These are phyloP conservation scores for Magnusiomyces starmeri DNA, from an alignment of 1,139 yeast species.

Conservation along the genomic window DNA sequence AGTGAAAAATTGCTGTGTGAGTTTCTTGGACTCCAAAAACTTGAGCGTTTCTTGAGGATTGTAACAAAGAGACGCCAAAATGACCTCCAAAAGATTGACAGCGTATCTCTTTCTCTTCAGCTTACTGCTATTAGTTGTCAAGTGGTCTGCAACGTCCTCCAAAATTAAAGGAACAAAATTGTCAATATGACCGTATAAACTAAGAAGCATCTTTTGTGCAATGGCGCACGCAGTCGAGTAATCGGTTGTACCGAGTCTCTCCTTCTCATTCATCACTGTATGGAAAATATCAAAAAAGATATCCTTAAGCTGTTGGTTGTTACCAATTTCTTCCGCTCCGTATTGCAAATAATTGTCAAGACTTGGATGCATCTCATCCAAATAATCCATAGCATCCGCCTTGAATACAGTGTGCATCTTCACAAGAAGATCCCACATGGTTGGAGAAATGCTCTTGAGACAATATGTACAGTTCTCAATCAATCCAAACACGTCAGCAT, in stretches of 20 bases:
- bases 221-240: slow-evolving; percentile 46
- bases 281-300: slow-evolving; percentile 34
- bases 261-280: slow-evolving; percentile 31
- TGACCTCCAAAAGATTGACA: slow-evolving; percentile 56
- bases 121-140: slow-evolving; percentile 22
- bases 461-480: slow-evolving; percentile 81
- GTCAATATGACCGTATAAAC: slow-evolving; percentile 37
- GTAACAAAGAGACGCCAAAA: slow-evolving; percentile 58
- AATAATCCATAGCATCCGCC: slow-evolving; percentile 48
- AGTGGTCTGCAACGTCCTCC: slow-evolving; percentile 28
- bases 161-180: slow-evolving; percentile 40
- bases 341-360: slow-evolving; percentile 71
- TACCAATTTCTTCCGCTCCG: slow-evolving; percentile 49
- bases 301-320: slow-evolving; percentile 29
- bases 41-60: slow-evolving; percentile 50
- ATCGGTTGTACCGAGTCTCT: slow-evolving; percentile 43
- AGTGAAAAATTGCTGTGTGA: slow-evolving; percentile 48
- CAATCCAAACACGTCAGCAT: slow-evolving; percentile 74
- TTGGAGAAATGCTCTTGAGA: slow-evolving; percentile 60
- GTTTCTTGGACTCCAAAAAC: slow-evolving; percentile 43
- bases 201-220: slow-evolving; percentile 48
- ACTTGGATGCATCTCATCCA: slow-evolving; percentile 72
- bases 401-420: slow-evolving; percentile 48
- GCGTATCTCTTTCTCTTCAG: slow-evolving; percentile 40
- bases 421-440: slow-evolving; percentile 68